A percentile compares a stretch with the other conserved stretches of the same genome.
phyloP scores from a whole-genome alignment of 2,329 filamentous ascomycete species.

The Diplodia intermedia region DNA sequence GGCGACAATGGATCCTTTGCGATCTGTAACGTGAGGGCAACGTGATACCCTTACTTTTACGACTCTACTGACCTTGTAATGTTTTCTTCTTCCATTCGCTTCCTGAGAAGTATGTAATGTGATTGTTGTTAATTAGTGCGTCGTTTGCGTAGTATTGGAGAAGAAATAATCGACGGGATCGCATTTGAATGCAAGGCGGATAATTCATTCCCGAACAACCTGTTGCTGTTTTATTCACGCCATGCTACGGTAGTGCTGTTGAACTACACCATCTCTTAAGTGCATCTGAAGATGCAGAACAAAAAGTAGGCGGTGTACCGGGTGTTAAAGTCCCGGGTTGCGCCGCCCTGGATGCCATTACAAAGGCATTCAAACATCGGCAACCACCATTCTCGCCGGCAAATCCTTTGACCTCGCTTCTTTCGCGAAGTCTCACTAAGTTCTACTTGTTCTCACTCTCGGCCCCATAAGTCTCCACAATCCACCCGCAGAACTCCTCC shows the following conservation, averaged over 20 bases:
- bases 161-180: not conserved
- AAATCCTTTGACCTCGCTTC: not conserved
- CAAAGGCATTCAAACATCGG: not conserved
- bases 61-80: constrained; percentile 8
- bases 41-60: constrained; percentile 19
- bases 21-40: constrained; percentile 1
- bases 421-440: not conserved
- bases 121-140: not conserved
- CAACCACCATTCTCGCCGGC: not conserved
- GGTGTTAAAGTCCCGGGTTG: not conserved
- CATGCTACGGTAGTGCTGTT: not conserved
- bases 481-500: constrained; percentile 63
- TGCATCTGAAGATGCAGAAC: not conserved
- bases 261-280: not conserved
- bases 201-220: not conserved
- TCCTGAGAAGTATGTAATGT: not conserved
- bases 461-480: constrained; percentile 53
- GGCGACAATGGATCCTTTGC: not conserved
- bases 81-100: not conserved
- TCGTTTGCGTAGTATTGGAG: not conserved
- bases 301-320: not conserved
- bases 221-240: not conserved
- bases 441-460: not conserved
- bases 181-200: not conserved
- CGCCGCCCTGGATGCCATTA: not conserved